These are phyloP conservation scores for Globisporangium spinosum DNA, from an alignment of 352 stramenopile species.

Conservation along the genomic window DNA sequence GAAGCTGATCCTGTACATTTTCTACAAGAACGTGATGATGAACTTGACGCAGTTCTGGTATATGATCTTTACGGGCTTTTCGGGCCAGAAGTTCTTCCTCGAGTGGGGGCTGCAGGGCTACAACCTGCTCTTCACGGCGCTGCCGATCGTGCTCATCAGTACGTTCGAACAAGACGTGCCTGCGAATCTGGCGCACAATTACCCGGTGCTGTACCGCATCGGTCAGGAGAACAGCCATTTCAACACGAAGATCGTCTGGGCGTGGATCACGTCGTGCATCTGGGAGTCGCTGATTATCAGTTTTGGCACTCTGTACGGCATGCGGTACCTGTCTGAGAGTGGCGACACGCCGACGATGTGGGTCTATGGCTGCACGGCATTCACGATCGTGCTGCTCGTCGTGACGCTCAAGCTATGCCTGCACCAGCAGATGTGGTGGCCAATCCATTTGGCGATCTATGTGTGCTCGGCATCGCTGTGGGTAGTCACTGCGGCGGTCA, in stretches of 20 bases:
- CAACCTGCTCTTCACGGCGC: constrained; percentile 85
- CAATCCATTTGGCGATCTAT: constrained; percentile 70
- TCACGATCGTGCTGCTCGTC: constrained; percentile 93
- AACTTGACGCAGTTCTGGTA: constrained; percentile 95
- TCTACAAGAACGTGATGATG: constrained; percentile 96
- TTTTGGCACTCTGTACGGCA: constrained; percentile 79
- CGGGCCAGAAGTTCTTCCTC: constrained; percentile 84
- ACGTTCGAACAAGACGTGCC: constrained; percentile 86
- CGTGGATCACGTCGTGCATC: constrained; percentile 76
- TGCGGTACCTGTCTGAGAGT: constrained; percentile 69
- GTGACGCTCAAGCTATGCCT: constrained; percentile 93
- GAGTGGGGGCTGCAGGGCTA: constrained; percentile 86
- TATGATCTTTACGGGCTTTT: constrained; percentile 89
- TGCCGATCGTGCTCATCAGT: constrained; percentile 81
- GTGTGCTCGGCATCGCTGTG: constrained; percentile 62
- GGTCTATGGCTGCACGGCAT: constrained; percentile 92
- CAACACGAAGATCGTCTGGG: constrained; percentile 83
- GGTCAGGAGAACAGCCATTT: constrained; percentile 83
- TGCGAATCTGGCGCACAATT: constrained; percentile 59
- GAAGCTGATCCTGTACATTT: constrained; percentile 92
- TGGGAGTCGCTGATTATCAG: constrained; percentile 86
- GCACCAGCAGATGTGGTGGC: constrained; percentile 85
- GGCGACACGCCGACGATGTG: constrained; percentile 91
- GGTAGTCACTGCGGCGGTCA: constrained; percentile 68
- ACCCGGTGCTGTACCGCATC: constrained; percentile 79